These are phyloP conservation scores for Pseudovirgaria hyperparasitica DNA, from an alignment of 2,329 filamentous ascomycete species.

Conservation along the genomic window DNA sequence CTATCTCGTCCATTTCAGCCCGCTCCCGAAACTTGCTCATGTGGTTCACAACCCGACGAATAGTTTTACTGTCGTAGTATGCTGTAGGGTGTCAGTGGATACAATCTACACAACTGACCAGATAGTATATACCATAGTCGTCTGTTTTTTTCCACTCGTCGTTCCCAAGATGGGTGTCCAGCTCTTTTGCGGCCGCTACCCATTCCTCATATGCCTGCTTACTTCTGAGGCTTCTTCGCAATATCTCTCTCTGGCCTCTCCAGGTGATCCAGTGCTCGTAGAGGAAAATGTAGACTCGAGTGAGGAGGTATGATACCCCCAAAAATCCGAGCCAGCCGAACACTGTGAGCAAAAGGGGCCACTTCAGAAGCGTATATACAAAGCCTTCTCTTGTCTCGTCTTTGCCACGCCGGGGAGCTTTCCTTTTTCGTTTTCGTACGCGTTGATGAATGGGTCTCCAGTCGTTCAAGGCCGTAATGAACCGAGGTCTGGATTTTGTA, in stretches of 20 bases:
- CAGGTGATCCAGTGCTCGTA: conserved; percentile 90
- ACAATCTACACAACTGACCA: too few species aligned
- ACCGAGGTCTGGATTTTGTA: conserved; percentile 27
- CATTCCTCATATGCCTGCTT: conserved; percentile 72
- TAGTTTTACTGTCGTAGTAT: conserved; percentile 84
- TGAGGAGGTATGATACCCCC: conserved; percentile 62
- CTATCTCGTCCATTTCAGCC: conserved; percentile 43
- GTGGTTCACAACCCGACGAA: conserved; percentile 64
- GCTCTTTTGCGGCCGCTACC: conserved; percentile 62
- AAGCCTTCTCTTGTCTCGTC: conserved; percentile 94
- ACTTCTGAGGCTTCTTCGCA: conserved; percentile 58
- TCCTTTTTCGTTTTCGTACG: conserved; percentile 36
- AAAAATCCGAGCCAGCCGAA: conserved; percentile 69
- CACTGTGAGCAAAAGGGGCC: conserved; percentile 74
- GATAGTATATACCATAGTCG: conserved; percentile 49
- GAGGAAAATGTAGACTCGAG: conserved; percentile 75
- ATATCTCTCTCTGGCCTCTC: conserved; percentile 61
- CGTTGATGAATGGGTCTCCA: conserved; percentile 81
- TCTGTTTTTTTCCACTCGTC: conserved; percentile 66
- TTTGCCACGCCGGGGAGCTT: conserved; percentile 38
- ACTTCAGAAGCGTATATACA: conserved; percentile 79
- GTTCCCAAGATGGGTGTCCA: conserved; percentile 74
- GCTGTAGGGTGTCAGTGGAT: too few species aligned
- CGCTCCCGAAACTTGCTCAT: conserved; percentile 48
- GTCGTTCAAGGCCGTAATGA: conserved; percentile 86